Percentiles rank a stretch among this genome's conserved stretches.
phyloP scores from a whole-genome alignment of 2,329 filamentous ascomycete species.

The Diaporthe eres region DNA sequence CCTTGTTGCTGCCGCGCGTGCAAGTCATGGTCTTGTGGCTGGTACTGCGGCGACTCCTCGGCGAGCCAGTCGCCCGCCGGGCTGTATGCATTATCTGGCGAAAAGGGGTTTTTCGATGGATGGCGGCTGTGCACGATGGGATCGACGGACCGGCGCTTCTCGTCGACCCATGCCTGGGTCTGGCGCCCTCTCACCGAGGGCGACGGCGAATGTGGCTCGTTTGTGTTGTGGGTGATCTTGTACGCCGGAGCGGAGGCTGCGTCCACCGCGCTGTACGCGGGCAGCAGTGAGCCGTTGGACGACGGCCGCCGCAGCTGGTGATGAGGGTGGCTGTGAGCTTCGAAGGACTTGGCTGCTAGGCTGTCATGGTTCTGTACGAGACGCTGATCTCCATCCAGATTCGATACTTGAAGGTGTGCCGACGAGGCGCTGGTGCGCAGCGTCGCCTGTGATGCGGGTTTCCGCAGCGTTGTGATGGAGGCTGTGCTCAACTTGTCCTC shows the following conservation, averaged over 20 bases:
- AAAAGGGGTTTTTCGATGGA: neutral
- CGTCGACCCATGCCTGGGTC: neutral
- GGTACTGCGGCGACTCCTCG: neutral
- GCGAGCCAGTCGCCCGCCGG: neutral
- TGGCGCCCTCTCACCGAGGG: neutral
- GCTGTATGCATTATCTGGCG: neutral
- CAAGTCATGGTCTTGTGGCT: conserved; percentile 7
- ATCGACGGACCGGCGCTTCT: conserved; percentile 11
- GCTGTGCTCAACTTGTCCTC: neutral
- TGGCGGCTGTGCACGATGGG: neutral
- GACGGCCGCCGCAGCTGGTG: neutral
- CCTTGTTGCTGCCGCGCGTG: conserved; percentile 1
- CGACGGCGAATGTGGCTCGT: neutral
- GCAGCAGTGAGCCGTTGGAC: neutral
- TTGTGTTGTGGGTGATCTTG: neutral
- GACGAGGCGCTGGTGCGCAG: neutral
- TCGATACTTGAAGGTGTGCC: neutral
- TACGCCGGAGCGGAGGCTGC: neutral
- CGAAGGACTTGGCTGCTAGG: neutral
- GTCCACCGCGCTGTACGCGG: neutral
- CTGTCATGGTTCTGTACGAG: neutral
- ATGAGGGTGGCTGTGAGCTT: neutral
- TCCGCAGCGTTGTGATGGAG: neutral
- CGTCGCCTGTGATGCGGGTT: neutral
- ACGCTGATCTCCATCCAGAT: neutral